Evolutionary conservation across 2,329 filamentous ascomycete genomes (phyloP).

Genomic region (Penicillium freii): DNA sequence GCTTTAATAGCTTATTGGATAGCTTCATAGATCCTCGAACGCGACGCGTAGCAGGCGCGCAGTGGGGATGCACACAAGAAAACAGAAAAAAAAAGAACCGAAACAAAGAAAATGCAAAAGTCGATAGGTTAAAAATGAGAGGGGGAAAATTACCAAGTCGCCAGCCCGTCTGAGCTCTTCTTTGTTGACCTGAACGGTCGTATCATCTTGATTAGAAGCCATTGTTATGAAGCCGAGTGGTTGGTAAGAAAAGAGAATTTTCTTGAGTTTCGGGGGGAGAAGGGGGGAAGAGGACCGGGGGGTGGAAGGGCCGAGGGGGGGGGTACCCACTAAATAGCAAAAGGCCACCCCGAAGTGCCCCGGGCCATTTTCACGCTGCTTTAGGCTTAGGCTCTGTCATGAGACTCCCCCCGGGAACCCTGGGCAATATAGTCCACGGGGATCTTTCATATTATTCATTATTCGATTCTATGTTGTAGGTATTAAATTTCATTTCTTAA

Average conservation of each 20-base stretch:
- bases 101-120: slow-evolving; percentile 15
- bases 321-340: slow-evolving; percentile 22
- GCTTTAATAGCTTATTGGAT: slow-evolving; percentile 5
- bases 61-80: slow-evolving; percentile 6
- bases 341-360: neutral
- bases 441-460: neutral
- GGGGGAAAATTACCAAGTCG: slow-evolving; percentile 67
- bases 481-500: neutral
- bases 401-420: neutral
- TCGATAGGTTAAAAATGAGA: slow-evolving; percentile 6
- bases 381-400: slow-evolving; percentile 25
- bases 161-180: slow-evolving; percentile 77
- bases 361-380: slow-evolving; percentile 19
- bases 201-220: slow-evolving; percentile 36
- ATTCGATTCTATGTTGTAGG: too few relatives aligned
- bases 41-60: slow-evolving; percentile 22
- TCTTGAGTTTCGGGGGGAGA: slow-evolving; percentile 10
- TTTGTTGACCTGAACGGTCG: slow-evolving; percentile 52
- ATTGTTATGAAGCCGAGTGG: slow-evolving; percentile 38
- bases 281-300: slow-evolving; percentile 14
- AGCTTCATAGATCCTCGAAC: slow-evolving; percentile 13
- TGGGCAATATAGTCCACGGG: neutral
- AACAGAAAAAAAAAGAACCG: slow-evolving; percentile 11
- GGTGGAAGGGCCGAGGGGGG: slow-evolving; percentile 11
- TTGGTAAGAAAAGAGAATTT: slow-evolving; percentile 20